phyloP scores from a whole-genome alignment of 2,329 filamentous ascomycete species.

The Penicillium sp. region DNA sequence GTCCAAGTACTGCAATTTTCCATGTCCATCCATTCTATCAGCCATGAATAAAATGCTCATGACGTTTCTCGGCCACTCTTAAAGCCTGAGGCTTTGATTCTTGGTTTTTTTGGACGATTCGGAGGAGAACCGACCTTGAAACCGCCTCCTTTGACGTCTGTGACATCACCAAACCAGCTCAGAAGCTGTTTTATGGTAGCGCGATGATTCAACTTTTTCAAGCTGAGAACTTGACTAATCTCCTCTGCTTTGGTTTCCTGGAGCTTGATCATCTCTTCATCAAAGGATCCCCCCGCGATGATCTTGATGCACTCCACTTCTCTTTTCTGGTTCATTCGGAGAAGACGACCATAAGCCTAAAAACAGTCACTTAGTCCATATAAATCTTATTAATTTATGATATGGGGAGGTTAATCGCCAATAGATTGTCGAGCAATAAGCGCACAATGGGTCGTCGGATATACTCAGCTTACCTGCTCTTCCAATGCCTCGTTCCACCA shows the following conservation, averaged over 20 bases:
- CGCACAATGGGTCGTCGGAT: too few relatives aligned
- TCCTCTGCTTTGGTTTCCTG: conserved; percentile 37
- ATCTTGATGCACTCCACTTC: conserved; percentile 56
- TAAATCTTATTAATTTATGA: too few relatives aligned
- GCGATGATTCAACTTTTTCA: neutral
- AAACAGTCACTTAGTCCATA: too few relatives aligned
- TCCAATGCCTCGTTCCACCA: conserved; percentile 61
- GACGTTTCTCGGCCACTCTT: too few relatives aligned
- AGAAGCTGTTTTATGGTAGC: neutral
- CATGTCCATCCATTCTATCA: too few relatives aligned
- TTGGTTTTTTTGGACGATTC: too few relatives aligned
- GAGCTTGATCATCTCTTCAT: conserved; percentile 51
- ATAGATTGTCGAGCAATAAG: too few relatives aligned
- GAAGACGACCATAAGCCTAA: conserved; percentile 53
- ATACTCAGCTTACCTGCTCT: conserved; percentile 52
- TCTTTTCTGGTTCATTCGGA: conserved; percentile 59
- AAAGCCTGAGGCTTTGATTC: too few relatives aligned
- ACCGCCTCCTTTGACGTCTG: neutral
- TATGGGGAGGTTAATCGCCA: too few relatives aligned
- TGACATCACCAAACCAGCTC: neutral
- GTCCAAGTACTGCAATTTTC: too few relatives aligned
- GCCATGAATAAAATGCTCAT: too few relatives aligned
- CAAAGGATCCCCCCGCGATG: conserved; percentile 52
- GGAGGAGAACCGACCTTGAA: neutral
- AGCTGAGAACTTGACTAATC: neutral